Evolutionary conservation across 306 rosid species (phyloP).

Genomic region (Castanea mollissima): DNA sequence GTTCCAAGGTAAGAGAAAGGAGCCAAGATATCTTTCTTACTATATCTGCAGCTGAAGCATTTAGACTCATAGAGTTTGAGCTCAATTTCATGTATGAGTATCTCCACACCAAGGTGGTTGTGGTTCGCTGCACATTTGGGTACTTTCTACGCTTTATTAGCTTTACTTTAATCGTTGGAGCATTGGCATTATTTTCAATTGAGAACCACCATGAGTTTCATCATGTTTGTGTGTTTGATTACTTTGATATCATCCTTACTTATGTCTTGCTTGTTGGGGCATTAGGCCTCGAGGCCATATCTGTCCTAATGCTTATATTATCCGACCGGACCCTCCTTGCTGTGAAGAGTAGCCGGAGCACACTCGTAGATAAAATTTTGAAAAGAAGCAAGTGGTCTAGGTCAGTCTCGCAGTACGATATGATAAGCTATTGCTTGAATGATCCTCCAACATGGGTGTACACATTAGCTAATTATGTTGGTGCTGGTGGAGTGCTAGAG

Average conservation of each 20-base stretch:
- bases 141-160: not conserved
- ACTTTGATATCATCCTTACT: not conserved
- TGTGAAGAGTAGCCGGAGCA: not conserved
- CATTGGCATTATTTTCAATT: not conserved
- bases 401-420: constrained; percentile 19
- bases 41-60: not conserved
- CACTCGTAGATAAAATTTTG: not conserved
- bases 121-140: not conserved
- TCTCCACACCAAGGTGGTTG: constrained; percentile 2
- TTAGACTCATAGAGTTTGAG: not conserved
- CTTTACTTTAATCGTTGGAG: not conserved
- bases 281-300: not conserved
- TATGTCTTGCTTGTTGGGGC: not conserved
- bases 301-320: not conserved
- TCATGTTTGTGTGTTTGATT: not conserved
- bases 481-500: not conserved
- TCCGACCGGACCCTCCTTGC: constrained; percentile 2
- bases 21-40: not conserved
- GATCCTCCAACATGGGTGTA: not conserved
- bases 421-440: constrained; percentile 17
- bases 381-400: constrained; percentile 12
- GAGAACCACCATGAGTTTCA: not conserved
- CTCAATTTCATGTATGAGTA: not conserved
- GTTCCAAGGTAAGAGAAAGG: not conserved
- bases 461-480: not conserved